These are phyloP conservation scores for Aleurites moluccanus DNA, from an alignment of 441 rosid species.

Conservation along the genomic window DNA sequence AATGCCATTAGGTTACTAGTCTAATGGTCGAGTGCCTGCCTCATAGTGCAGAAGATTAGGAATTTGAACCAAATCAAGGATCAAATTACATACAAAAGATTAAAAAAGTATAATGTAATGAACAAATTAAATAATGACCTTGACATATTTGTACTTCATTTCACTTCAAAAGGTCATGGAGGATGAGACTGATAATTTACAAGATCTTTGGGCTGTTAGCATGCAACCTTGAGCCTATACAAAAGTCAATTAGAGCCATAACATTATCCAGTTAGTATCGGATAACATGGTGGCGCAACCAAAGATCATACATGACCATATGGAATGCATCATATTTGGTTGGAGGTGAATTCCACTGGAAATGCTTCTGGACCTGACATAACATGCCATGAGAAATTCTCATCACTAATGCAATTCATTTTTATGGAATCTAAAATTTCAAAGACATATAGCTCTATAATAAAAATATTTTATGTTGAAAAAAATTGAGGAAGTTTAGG, in stretches of 20 bases:
- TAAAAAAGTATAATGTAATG: not conserved
- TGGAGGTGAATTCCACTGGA: constrained; percentile 92
- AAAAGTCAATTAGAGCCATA: constrained; percentile 1
- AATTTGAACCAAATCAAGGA: too few relatives aligned
- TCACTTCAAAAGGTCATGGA: not conserved
- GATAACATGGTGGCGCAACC: constrained; percentile 89
- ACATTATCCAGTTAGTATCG: constrained; percentile 51
- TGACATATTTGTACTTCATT: not conserved
- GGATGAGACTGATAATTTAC: constrained; percentile 23
- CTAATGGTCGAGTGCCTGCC: too few relatives aligned
- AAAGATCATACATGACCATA: constrained; percentile 92
- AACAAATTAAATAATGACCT: not conserved
- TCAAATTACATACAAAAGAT: not conserved
- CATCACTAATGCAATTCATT: constrained; percentile 3
- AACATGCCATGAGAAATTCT: constrained; percentile 19
- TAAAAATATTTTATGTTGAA: not conserved
- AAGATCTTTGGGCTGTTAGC: constrained; percentile 26
- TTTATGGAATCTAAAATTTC: not conserved
- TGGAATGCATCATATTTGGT: constrained; percentile 79
- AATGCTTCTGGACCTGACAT: constrained; percentile 88
- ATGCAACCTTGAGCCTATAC: constrained; percentile 18
- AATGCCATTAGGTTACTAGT: too few relatives aligned
- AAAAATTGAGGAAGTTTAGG: not conserved
- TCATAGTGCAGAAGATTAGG: too few relatives aligned
- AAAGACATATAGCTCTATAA: not conserved